phyloP scores from a whole-genome alignment of 306 rosid genomes.

The Cicer pinnatifidum region DNA sequence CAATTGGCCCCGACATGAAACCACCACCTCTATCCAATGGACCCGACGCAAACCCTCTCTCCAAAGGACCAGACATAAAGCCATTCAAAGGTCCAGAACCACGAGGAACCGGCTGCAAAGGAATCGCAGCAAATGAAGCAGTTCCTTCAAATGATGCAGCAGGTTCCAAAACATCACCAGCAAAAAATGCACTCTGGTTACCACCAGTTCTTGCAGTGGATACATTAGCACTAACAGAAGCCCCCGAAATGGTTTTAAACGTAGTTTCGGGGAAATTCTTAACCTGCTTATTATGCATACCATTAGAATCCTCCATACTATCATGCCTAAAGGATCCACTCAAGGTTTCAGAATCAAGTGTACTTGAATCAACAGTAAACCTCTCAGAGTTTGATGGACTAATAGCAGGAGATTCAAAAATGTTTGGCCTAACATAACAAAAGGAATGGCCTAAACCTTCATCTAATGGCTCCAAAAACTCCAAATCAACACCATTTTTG shows the following conservation, averaged over 20 bases:
- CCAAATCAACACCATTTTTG: conserved; percentile 64
- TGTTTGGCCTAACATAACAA: conserved; percentile 66
- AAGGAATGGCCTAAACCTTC: conserved; percentile 76
- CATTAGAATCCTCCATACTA: conserved; percentile 44
- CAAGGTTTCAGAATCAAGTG: conserved; percentile 68
- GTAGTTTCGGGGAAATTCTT: conserved; percentile 64
- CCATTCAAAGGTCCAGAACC: conserved; percentile 67
- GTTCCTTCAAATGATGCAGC: conserved; percentile 76
- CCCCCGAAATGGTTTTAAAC: conserved; percentile 67
- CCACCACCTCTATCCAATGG: conserved; percentile 66
- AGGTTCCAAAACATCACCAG: conserved; percentile 60
- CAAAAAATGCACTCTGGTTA: conserved; percentile 58
- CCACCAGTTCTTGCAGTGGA: conserved; percentile 65
- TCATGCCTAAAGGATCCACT: conserved; percentile 78
- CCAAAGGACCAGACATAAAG: conserved; percentile 76
- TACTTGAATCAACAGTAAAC: conserved; percentile 70
- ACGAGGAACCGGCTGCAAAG: conserved; percentile 75
- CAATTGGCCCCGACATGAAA: conserved; percentile 74
- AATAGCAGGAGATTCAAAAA: conserved; percentile 72
- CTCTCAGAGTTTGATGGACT: conserved; percentile 69
- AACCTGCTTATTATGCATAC: conserved; percentile 47
- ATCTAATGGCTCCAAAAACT: conserved; percentile 65
- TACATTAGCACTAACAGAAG: conserved; percentile 75
- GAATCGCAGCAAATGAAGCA: conserved; percentile 67
- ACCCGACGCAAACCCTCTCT: conserved; percentile 61